Evolutionary conservation across 768 basidiomycete species (phyloP), one percentile per base, ranked within the genome.

Genomic region (Coprinopsis cinerea): DNA sequence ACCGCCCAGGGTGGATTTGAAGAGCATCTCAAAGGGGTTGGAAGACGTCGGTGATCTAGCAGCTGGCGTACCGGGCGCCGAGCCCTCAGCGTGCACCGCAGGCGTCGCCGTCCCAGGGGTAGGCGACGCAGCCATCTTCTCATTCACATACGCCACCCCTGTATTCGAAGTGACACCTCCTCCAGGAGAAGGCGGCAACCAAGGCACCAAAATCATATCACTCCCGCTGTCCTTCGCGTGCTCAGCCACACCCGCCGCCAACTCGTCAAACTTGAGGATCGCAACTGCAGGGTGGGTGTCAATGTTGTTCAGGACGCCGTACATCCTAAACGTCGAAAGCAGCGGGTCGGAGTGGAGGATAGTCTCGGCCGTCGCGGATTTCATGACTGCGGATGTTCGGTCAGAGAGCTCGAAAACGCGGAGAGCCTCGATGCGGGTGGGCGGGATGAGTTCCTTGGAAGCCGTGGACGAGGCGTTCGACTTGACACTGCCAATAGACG

Each of bases 341-440:
- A 91, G 61, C 0, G 89, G 84, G 54, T 92, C 89, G 2, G 80
- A 81, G 48, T 75, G 79, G 17, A 89, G 69, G 30, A 92, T 68
- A 1, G 81, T 74, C 39, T 91, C 85, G 0, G 81, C 76, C 1
- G 65, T 75, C 7, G 85, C 82, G 2, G 89, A 91, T 60, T 83
- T 88, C 79, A 98, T 85, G 46, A 95, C 83, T 1, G 87, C 85
- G 1, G 90, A 92, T 2, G 85, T 85, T 55, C 95, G 89, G 45
- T 95, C 89, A 44, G 89, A 79, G 61, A 79, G 57, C 64, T 96
- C 93, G 54, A 97, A 85, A 14, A 98, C 76, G 4, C 93, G 84
- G 5, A 97, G 73, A 0, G 92, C 92, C 44, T 88, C 82, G 4
- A 86, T 61, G n/a, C n/a, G n/a, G n/a, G n/a, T n/a, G n/a, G n/a